A percentile compares a stretch with the other conserved stretches of the same genome.
Conservation (phyloP, 768 basidiomycete genomes). For the Termitomyces sp. region DNA sequence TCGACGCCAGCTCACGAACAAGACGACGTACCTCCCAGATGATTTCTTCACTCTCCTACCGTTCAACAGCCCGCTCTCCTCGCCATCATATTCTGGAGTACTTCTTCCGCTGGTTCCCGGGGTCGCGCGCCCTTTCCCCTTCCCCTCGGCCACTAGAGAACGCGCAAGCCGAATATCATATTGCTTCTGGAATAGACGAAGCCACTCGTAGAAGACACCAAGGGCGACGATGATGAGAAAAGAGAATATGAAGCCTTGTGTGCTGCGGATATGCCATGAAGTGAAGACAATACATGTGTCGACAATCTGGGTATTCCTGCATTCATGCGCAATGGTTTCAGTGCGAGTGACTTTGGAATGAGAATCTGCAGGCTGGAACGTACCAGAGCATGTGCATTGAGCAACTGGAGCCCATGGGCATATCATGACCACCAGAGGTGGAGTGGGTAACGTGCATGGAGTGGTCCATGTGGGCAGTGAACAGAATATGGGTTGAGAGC, state of each 20-base stretch:
- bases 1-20: not conserved
- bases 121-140: slow-evolving; percentile 34
- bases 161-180: slow-evolving; percentile 57
- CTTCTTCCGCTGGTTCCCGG: slow-evolving; percentile 21
- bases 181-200: slow-evolving; percentile 54
- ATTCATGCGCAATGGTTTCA: not conserved
- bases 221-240: slow-evolving; percentile 59
- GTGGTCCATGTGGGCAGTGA: slow-evolving; percentile 32
- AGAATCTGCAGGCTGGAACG: not conserved
- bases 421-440: slow-evolving; percentile 35
- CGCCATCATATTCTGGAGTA: slow-evolving; percentile 22
- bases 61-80: slow-evolving; percentile 50
- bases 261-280: slow-evolving; percentile 68
- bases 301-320: slow-evolving; percentile 71
- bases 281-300: slow-evolving; percentile 80
- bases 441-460: slow-evolving; percentile 22
- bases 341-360: not conserved
- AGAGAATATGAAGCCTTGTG: slow-evolving; percentile 53
- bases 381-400: slow-evolving; percentile 83
- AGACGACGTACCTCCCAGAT: slow-evolving; percentile 36
- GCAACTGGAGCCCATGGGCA: slow-evolving; percentile 48
- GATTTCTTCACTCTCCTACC: slow-evolving; percentile 35
- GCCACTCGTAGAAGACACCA: slow-evolving; percentile 76
- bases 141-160: slow-evolving; percentile 35
- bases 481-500: no score